phyloP scores from a whole-genome alignment of 2,329 filamentous ascomycete genomes.

The Biscogniauxia sp. region DNA sequence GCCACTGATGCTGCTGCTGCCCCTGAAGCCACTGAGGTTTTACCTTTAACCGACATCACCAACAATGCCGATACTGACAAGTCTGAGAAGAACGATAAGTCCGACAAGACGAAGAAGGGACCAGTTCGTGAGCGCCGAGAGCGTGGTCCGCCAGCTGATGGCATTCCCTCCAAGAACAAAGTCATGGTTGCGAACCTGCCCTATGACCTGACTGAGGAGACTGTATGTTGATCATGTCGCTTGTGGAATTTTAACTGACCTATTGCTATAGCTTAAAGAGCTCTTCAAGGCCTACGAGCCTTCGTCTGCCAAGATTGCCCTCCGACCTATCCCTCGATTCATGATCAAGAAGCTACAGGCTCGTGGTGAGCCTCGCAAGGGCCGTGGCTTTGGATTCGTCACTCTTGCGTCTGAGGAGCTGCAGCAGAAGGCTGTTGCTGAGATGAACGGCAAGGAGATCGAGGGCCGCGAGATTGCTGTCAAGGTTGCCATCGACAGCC shows the following conservation, averaged over 20 bases:
- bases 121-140: conserved; percentile 64
- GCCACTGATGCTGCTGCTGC: conserved; percentile 46
- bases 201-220: conserved; percentile 96
- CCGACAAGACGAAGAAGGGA: conserved; percentile 44
- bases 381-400: conserved; percentile 97
- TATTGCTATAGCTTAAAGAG: conserved; percentile 77
- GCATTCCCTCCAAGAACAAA: conserved; percentile 98
- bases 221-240: conserved; percentile 56
- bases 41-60: conserved; percentile 55
- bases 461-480: conserved; percentile 98
- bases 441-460: conserved; percentile 99
- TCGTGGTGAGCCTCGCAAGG: conserved; percentile 97
- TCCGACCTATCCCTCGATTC: conserved; percentile 97
- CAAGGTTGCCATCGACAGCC: conserved; percentile 99
- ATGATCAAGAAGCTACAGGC: conserved; percentile 99
- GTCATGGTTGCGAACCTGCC: conserved; percentile 99
- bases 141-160: conserved; percentile 95
- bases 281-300: conserved; percentile 92
- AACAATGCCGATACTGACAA: conserved; percentile 44
- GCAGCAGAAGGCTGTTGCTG: conserved; percentile 92
- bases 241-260: conserved; percentile 12
- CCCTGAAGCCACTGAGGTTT: conserved; percentile 52
- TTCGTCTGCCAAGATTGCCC: conserved; percentile 94
- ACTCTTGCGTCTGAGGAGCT: conserved; percentile 92
- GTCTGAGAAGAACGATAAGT: conserved; percentile 31